A percentile compares a stretch with the other conserved stretches of the same genome.
Evolutionary conservation across 306 rosid genomes (phyloP).

Genomic region (Dryas alaskensis): DNA sequence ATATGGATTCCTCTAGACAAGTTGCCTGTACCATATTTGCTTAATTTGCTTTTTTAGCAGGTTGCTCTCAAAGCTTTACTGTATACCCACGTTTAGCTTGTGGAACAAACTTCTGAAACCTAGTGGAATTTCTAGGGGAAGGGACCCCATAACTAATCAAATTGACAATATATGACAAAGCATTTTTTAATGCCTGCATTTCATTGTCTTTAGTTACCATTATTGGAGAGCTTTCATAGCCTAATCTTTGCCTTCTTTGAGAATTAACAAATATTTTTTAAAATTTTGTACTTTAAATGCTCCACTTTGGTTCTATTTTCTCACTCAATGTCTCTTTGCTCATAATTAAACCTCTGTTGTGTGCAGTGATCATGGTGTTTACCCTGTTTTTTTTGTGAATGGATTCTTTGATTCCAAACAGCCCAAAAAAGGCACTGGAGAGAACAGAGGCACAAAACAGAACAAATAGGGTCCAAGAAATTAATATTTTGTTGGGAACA

Average conservation of each 20-base stretch:
- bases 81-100: conserved; percentile 41
- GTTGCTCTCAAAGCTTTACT: background rate
- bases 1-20: background rate
- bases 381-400: too few relatives aligned
- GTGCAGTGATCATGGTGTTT: background rate
- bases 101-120: conserved; percentile 19
- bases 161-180: conserved; percentile 2
- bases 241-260: background rate
- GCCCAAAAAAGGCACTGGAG: too few relatives aligned
- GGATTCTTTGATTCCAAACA: too few relatives aligned
- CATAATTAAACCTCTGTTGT: background rate
- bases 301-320: background rate
- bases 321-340: background rate
- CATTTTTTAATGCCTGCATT: background rate
- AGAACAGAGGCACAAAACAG: too few relatives aligned
- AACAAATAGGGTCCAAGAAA: too few relatives aligned
- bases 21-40: background rate
- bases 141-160: conserved; percentile 15
- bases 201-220: background rate
- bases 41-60: background rate
- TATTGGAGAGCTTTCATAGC: background rate
- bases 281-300: background rate
- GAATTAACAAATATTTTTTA: background rate
- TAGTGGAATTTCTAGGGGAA: conserved; percentile 26
- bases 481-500: too few relatives aligned